A percentile compares a stretch with the other conserved stretches of the same genome.
phyloP scores from a whole-genome alignment of 2,329 filamentous ascomycete genomes.

The Ophiocordyceps camponoti-saundersi region DNA sequence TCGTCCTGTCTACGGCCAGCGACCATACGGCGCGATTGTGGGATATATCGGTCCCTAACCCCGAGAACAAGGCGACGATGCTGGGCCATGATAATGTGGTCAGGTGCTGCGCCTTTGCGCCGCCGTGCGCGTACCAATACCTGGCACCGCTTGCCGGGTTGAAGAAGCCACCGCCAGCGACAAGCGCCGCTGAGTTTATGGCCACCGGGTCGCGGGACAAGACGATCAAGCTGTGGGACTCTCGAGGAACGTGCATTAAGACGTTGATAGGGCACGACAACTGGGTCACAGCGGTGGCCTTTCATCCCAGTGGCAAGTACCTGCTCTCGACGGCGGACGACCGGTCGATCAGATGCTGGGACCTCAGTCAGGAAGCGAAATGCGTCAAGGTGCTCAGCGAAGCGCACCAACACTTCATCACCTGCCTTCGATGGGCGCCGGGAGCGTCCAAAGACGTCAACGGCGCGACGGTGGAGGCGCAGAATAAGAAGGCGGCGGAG shows the following conservation, averaged over 20 bases:
- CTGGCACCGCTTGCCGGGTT: conserved; percentile 62
- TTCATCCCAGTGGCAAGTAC: conserved; percentile 86
- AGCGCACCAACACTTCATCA: conserved; percentile 71
- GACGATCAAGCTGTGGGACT: conserved; percentile 78
- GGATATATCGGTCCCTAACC: conserved; percentile 50
- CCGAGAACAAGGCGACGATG: conserved; percentile 61
- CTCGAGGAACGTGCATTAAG: conserved; percentile 68
- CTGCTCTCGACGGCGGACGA: conserved; percentile 76
- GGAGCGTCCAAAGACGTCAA: conserved; percentile 11
- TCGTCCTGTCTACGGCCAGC: conserved; percentile 62
- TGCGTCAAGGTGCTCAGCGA: conserved; percentile 70
- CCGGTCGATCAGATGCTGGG: conserved; percentile 88
- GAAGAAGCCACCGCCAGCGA: conserved; percentile 62
- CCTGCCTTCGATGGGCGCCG: conserved; percentile 76
- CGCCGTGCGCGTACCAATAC: conserved; percentile 59
- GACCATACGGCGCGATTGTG: conserved; percentile 70
- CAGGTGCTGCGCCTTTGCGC: conserved; percentile 77
- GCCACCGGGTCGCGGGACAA: conserved; percentile 85
- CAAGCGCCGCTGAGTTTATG: conserved; percentile 69
- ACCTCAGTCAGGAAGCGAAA: conserved; percentile 75
- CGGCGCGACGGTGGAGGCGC: conserved; percentile 7
- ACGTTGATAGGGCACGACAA: conserved; percentile 82
- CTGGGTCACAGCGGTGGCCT: conserved; percentile 75
- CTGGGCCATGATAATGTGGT: conserved; percentile 73
- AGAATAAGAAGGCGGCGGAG: conserved; percentile 25